Evolutionary conservation across 495 filamentous ascomycete species (phyloP), one percentile per base, ranked within the genome.

Genomic region (Xylaria intraflava): DNA sequence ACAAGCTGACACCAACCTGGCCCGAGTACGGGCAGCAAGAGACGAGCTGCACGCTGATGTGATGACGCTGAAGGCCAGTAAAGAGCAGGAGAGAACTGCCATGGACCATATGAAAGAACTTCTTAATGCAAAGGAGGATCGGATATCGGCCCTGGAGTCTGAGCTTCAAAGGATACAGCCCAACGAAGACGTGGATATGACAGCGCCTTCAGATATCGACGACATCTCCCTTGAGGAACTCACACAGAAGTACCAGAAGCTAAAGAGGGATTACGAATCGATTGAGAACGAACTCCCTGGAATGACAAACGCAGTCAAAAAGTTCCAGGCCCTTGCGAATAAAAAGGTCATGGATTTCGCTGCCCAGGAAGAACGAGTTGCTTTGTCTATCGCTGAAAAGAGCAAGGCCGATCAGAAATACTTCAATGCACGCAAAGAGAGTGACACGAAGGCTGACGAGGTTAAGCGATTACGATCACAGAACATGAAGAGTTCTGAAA

Each of bases 381-480:
- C 80, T 23, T 72, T 86, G 5, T 72, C 93, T 9, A 79, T 76
- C 2, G 90, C 89, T 0, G 93, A 98, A 68, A 98, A 97, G 69
- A 81, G 83, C 30, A 97, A 96, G 64, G 94, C 94, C 0, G 91
- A 97, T 62, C 91, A 96, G 66, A 97, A 97, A 69, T 98, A 95
- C 65, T 97, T 96, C 63, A 84, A 85, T 4, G 88, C 90, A 12
- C 91, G 95, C 76, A 96, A 96, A 65, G 83, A 87, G 58, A 95
- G 90, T 65, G 93, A 97, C 61, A 82, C 84, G 17, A 78, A 88
- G 48, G 83, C 85, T 16, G 72, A 77, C 35, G 90, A 95, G 69
- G 84, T 90, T 41, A 79, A 89, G 52, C 79, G 83, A 3, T 72
- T 96, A 39, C 78, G 87, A 44, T 74, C 80, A 51, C 90, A 96